These are phyloP conservation scores for Angophora floribunda DNA, from an alignment of 345 rosid genomes.

Conservation along the genomic window DNA sequence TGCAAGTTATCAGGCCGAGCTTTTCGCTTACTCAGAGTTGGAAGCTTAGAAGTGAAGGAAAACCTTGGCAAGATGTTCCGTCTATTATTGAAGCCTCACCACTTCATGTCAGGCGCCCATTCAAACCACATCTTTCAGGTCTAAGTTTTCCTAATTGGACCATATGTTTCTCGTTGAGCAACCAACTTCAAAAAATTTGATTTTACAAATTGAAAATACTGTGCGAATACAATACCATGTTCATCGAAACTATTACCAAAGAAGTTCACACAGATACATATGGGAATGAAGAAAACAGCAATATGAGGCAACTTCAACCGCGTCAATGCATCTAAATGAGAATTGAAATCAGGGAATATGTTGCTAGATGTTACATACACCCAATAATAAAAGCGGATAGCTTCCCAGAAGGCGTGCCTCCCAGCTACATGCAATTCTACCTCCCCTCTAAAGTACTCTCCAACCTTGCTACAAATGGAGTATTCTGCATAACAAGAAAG, in stretches of 20 bases:
- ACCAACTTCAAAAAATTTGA: background rate
- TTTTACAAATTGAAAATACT: background rate
- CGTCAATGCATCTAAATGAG: background rate
- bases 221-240: background rate
- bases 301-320: background rate
- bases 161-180: background rate
- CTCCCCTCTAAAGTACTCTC: constrained; percentile 17
- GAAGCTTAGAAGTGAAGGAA: too few species aligned
- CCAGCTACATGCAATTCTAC: background rate
- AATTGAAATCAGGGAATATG: background rate
- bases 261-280: background rate
- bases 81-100: too few species aligned
- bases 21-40: too few species aligned
- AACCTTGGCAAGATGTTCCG: too few species aligned
- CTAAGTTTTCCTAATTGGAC: background rate
- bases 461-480: constrained; percentile 22
- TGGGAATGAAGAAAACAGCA: background rate
- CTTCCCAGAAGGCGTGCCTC: background rate
- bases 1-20: background rate
- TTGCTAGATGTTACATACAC: background rate
- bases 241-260: background rate
- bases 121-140: background rate
- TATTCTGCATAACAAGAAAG: background rate
- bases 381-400: background rate
- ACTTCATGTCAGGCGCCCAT: too few species aligned